A percentile compares a stretch with the other conserved stretches of the same genome.
phyloP scores from a whole-genome alignment of 768 basidiomycete genomes.

The Podaxis pistillaris region DNA sequence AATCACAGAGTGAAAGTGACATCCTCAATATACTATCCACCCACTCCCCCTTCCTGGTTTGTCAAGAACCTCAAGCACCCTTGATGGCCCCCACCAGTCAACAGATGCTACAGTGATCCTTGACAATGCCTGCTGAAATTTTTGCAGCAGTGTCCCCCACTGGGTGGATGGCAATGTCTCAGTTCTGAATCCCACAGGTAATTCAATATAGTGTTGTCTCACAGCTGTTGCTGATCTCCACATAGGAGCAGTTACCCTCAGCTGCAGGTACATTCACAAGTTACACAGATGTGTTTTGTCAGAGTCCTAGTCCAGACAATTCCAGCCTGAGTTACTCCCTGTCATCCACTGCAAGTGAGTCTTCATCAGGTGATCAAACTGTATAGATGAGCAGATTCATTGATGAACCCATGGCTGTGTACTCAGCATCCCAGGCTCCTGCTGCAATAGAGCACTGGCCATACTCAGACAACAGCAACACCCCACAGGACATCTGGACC shows the following conservation, averaged over 20 bases:
- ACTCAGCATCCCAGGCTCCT: conserved; percentile 1
- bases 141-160: not conserved
- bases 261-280: not conserved
- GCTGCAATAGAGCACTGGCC: conserved; percentile 22
- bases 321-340: conserved; percentile 60
- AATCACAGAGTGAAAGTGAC: conserved; percentile 52
- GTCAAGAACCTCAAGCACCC: conserved; percentile 7
- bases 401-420: conserved; percentile 35
- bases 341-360: conserved; percentile 47
- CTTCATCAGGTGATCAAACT: conserved; percentile 50
- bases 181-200: conserved; percentile 7
- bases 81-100: not conserved
- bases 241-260: conserved; percentile 12
- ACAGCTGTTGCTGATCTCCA: conserved; percentile 1
- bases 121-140: conserved; percentile 7
- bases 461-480: conserved; percentile 16
- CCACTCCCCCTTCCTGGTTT: conserved; percentile 24
- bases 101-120: conserved; percentile 34
- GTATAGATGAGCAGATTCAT: conserved; percentile 54
- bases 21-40: conserved; percentile 20
- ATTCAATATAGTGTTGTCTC: not conserved
- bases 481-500: not conserved
- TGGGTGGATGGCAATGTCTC: not conserved
- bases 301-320: conserved; percentile 48
- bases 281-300: conserved; percentile 13